phyloP scores from a whole-genome alignment of 2,329 filamentous ascomycete genomes.

The Bisporella sp. region DNA sequence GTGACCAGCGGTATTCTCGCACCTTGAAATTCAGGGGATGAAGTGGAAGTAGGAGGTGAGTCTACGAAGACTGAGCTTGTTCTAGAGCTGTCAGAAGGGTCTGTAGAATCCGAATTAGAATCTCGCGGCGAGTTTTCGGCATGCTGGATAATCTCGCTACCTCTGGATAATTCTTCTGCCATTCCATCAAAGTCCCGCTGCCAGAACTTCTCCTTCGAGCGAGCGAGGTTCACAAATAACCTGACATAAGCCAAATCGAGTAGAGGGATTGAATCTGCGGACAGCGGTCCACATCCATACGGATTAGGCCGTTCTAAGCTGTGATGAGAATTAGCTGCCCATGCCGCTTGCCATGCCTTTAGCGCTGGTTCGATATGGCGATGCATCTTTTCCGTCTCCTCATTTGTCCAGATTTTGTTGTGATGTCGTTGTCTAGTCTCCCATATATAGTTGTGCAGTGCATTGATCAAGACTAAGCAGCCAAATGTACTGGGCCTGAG shows the following conservation, averaged over 20 bases:
- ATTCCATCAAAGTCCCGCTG: constrained; percentile 88
- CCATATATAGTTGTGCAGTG: constrained; percentile 97
- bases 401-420: constrained; percentile 80
- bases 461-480: constrained; percentile 85
- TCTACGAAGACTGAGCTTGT: constrained; percentile 40
- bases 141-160: constrained; percentile 68
- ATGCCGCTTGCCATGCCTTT: constrained; percentile 89
- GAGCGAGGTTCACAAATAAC: constrained; percentile 86
- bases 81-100: constrained; percentile 39
- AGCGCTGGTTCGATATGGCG: constrained; percentile 89
- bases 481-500: constrained; percentile 85
- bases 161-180: constrained; percentile 76
- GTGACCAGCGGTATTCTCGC: constrained; percentile 11
- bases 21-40: constrained; percentile 33
- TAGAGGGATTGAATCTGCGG: constrained; percentile 84
- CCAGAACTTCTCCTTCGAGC: constrained; percentile 91
- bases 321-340: constrained; percentile 80
- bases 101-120: constrained; percentile 32
- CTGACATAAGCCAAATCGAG: constrained; percentile 88
- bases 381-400: constrained; percentile 95
- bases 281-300: constrained; percentile 72
- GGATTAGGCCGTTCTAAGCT: constrained; percentile 80
- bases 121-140: constrained; percentile 51
- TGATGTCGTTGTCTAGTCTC: constrained; percentile 88
- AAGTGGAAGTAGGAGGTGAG: constrained; percentile 44